phyloP scores from a whole-genome alignment of 176 grass and related monocot species.

The Lolium multiflorum region DNA sequence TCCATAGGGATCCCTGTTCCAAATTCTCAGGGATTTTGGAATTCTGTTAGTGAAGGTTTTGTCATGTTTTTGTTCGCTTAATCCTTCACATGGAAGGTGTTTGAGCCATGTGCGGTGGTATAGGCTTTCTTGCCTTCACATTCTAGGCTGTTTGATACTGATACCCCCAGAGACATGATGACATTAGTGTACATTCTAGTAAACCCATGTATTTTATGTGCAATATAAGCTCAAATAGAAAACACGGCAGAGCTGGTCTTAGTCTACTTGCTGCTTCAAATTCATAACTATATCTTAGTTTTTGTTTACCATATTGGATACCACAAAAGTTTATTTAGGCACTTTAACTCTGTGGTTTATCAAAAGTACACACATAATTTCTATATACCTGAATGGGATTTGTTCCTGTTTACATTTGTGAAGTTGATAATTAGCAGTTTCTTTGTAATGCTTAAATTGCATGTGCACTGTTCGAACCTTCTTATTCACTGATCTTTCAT shows the following conservation, averaged over 20 bases:
- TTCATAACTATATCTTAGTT: not conserved
- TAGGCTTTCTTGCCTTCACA: not conserved
- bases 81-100: not conserved
- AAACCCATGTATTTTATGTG: not conserved
- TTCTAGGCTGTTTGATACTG: not conserved
- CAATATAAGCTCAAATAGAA: not conserved
- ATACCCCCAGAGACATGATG: not conserved
- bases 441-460: not conserved
- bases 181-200: not conserved
- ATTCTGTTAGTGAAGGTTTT: not conserved
- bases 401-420: not conserved
- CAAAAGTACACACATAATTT: not conserved
- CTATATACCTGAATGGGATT: not conserved
- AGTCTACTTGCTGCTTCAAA: not conserved
- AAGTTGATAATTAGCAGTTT: slow-evolving; percentile 10
- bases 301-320: not conserved
- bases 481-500: not conserved
- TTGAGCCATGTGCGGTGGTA: not conserved
- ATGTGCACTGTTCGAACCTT: not conserved
- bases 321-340: not conserved
- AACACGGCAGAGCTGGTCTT: not conserved
- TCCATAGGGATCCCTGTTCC: not conserved
- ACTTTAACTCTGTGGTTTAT: not conserved
- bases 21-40: not conserved
- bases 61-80: not conserved